Conservation (phyloP, 805 yeast genomes). For the Yarrowia keelungensis region DNA sequence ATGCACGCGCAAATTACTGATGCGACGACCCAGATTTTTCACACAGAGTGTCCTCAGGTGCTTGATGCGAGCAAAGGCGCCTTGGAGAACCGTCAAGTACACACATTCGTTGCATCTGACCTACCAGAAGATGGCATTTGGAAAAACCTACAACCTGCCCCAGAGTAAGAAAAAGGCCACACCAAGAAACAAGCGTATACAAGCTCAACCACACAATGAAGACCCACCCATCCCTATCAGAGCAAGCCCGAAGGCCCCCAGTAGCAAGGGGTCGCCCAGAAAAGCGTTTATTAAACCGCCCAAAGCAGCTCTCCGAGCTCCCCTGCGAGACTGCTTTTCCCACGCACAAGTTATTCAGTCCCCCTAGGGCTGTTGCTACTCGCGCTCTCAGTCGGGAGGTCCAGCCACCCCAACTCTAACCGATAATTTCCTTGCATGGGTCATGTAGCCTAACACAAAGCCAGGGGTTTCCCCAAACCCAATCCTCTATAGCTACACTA, state of each 20-base stretch:
- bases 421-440: constrained; percentile 34
- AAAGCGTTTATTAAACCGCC: neutral
- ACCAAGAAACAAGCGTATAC: neutral
- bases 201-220: neutral
- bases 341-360: neutral
- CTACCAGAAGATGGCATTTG: neutral
- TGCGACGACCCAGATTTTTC: neutral
- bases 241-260: no score
- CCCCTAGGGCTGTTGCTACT: constrained; percentile 6
- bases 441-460: constrained; percentile 30
- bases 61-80: constrained; percentile 2
- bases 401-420: constrained; percentile 38
- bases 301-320: neutral
- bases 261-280: neutral
- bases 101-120: neutral
- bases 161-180: neutral
- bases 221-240: no score
- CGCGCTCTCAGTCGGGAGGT: neutral
- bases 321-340: neutral
- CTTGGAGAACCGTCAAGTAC: neutral
- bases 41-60: neutral
- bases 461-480: constrained; percentile 37
- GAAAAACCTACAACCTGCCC: no score
- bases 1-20: constrained; percentile 15
- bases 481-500: constrained; percentile 15